Conservation (phyloP, 2,329 filamentous ascomycete genomes). For the Ceratocystis cubensis region DNA sequence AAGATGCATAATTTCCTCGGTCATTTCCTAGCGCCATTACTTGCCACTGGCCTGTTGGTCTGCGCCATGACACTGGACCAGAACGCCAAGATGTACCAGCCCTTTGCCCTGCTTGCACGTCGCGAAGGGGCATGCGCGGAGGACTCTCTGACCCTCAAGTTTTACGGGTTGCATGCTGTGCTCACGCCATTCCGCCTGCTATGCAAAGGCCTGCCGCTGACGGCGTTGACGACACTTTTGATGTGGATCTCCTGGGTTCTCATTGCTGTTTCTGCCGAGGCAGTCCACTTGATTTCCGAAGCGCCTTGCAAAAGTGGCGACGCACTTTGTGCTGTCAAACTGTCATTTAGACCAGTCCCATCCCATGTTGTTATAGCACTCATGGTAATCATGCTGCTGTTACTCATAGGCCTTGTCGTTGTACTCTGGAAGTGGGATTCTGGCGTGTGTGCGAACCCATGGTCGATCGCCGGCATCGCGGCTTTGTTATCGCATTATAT, state of each 20-base stretch:
- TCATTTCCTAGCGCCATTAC: slow-evolving; percentile 13
- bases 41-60: slow-evolving; percentile 11
- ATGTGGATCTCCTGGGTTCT: slow-evolving; percentile 12
- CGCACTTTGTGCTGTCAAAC: slow-evolving; percentile 1
- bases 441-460: slow-evolving; percentile 17
- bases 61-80: slow-evolving; percentile 14
- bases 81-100: slow-evolving; percentile 19
- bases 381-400: slow-evolving; percentile 9
- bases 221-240: slow-evolving; percentile 8
- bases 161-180: slow-evolving; percentile 10
- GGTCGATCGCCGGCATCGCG: slow-evolving; percentile 17
- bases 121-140: slow-evolving; percentile 6
- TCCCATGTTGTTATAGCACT: slow-evolving; percentile 10
- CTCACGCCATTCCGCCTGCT: slow-evolving; percentile 13
- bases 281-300: slow-evolving; percentile 11
- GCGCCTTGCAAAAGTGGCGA: neutral
- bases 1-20: slow-evolving; percentile 15
- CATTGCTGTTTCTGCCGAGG: slow-evolving; percentile 14
- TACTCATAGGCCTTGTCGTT: slow-evolving; percentile 12
- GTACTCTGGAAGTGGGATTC: slow-evolving; percentile 18
- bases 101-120: slow-evolving; percentile 10
- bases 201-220: slow-evolving; percentile 8
- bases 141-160: slow-evolving; percentile 14
- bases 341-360: slow-evolving; percentile 12
- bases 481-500: slow-evolving; percentile 4